A percentile compares a stretch with the other conserved stretches of the same genome.
These are phyloP conservation scores for Chlorella sp. DNA, from an alignment of 139 green algal species.

Conservation along the genomic window DNA sequence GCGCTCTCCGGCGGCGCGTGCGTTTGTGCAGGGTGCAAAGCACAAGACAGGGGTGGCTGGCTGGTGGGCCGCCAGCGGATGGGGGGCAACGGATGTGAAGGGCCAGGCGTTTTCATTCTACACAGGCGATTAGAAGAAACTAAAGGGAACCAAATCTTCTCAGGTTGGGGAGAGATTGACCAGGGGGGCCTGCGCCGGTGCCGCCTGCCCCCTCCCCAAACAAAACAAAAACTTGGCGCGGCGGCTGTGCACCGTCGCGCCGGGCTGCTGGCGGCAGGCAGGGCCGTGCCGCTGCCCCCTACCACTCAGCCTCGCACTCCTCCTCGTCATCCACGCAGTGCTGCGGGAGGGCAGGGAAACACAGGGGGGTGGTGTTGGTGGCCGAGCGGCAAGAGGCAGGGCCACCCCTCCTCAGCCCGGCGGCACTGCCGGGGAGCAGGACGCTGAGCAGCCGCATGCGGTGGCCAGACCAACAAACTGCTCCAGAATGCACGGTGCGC, in stretches of 20 bases:
- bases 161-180: too few species aligned
- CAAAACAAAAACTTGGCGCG: neutral
- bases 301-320: constrained; percentile 42
- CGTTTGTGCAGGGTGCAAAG: neutral
- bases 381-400: too few species aligned
- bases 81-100: too few species aligned
- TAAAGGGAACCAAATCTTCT: too few species aligned
- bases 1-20: neutral
- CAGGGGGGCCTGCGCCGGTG: neutral
- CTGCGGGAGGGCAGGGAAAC: too few species aligned
- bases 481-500: too few species aligned
- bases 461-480: too few species aligned
- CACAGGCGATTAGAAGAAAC: neutral
- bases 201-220: neutral
- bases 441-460: too few species aligned
- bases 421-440: too few species aligned
- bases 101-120: neutral
- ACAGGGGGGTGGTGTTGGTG: constrained; percentile 7
- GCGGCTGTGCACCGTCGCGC: too few species aligned
- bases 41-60: neutral
- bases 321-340: constrained; percentile 59
- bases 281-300: neutral
- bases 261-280: too few species aligned
- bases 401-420: too few species aligned
- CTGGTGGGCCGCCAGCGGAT: neutral